Base-by-base conservation (phyloP, 164 flowering plant species). In the Buxus sempervirens region DNA sequence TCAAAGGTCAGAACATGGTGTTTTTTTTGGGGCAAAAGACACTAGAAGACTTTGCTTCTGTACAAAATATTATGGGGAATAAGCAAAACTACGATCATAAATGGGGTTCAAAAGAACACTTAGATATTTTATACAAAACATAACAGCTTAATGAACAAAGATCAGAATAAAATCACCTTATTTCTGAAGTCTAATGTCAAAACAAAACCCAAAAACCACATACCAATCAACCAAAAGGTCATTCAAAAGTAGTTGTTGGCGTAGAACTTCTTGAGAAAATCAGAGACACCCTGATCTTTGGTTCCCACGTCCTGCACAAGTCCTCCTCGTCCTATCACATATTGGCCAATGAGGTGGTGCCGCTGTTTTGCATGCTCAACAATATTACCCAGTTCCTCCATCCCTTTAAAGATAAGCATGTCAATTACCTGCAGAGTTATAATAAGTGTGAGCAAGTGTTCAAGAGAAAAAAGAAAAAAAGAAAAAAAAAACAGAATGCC, bases 321-420 rank as follows among this genome's bases (percentile, higher is more conserved):
- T 5, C 84, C 90, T 63, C 78, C 68, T 12, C 23, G 69, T 24
- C 95, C 95, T 20, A 90, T 76, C 27, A 93, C 95, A 76, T 93
- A 90, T 60, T 91, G 97, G 16, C 98, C 98, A 65, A 94, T 80
- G 58, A 93, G 77, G 73, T 93, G 98, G 77, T 93, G 98, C 67
- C 98, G 83, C 76, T 93, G 97, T 83, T 93, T 93, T 25, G 96
- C 82, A 62, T 93, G 98, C 67, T 91, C 88, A 19, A 72, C 75
- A 51, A 93, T 63, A 79, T 89, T 88, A 65, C 60, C 76, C 59
- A 93, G 83, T 70, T 93, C 98, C 77, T 93, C 97, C 74, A 77
- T 78, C 23, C 82, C 98, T 73, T 91, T 93, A 78, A 93, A 93
- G 32, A 91, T 81, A 61, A 93, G 87, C 94, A 93, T 70, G 82